Percentiles rank a stretch among this genome's conserved stretches.
These are phyloP conservation scores for Lodderomyces theae DNA, from an alignment of 1,139 yeast genomes.

Conservation along the genomic window DNA sequence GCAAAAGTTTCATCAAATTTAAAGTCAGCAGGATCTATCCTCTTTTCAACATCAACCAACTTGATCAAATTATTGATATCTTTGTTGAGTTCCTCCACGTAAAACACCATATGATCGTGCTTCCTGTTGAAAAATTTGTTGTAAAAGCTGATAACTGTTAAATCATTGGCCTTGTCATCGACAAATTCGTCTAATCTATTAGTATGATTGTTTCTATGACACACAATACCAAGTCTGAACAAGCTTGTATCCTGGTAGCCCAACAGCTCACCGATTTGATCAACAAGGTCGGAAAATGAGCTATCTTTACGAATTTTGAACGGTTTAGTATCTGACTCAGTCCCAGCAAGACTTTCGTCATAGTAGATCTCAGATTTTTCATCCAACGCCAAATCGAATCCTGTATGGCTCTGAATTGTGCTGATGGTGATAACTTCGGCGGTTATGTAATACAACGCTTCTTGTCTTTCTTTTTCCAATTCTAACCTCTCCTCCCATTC, in stretches of 20 bases:
- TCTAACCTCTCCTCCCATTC: constrained; percentile 58
- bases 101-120: constrained; percentile 47
- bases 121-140: constrained; percentile 38
- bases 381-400: constrained; percentile 77
- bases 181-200: constrained; percentile 60
- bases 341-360: constrained; percentile 46
- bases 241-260: constrained; percentile 28
- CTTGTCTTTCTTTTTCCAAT: constrained; percentile 67
- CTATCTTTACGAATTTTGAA: constrained; percentile 60
- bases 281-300: constrained; percentile 49
- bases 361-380: constrained; percentile 43
- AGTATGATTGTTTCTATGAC: constrained; percentile 72
- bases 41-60: constrained; percentile 7
- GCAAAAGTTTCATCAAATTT: constrained; percentile 22
- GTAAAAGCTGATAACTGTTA: constrained; percentile 38
- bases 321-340: constrained; percentile 48
- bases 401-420: constrained; percentile 59
- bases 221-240: constrained; percentile 64
- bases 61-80: constrained; percentile 27
- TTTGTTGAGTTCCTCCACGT: constrained; percentile 42
- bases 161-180: constrained; percentile 28
- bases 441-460: constrained; percentile 70
- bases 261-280: constrained; percentile 46
- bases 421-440: constrained; percentile 53
- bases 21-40: constrained; percentile 23